Evolutionary conservation across 2,329 filamentous ascomycete genomes (phyloP), one percentile per base, ranked within the genome.

Genomic region (Fusarium longipes): DNA sequence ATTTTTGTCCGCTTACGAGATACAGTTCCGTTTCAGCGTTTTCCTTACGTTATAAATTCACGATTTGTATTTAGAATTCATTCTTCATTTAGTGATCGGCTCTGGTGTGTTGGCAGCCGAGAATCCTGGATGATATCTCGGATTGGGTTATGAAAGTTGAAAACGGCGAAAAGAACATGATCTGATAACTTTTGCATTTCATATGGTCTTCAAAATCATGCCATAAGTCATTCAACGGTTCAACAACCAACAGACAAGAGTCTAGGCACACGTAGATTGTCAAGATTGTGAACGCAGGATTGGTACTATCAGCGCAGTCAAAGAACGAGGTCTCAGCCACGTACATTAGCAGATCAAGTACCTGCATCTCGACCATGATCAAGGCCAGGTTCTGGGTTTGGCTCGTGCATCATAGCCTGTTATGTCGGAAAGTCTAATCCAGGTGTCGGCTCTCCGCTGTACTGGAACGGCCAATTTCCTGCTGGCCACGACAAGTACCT

Each of bases 1-100:
- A 9, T 11, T n/a, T 3, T 6, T 2, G 5, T 17, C 8, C 20
- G 8, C 6, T 2, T 15, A 15, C 20, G 10, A 8, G 3, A 15
- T 5, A 17, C 8, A 5, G 15, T 4, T 17, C 1, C 14, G 7
- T 24, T 20, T 17, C 14, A 10, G 14, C 8, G n/a, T n/a, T n/a
- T n/a, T n/a, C n/a, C n/a, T n/a, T n/a, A n/a, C n/a, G n/a, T n/a
- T n/a, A n/a, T n/a, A n/a, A n/a, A n/a, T n/a, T n/a, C n/a, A n/a
- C n/a, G n/a, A n/a, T n/a, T n/a, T n/a, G n/a, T 5, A 40, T 17
- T 4, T 40, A 22, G 22, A 12, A 10, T 17, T 18, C 2, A 12
- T 8, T 18, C 22, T 9, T 6, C 4, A 18, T 15, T 7, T n/a
- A 2, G 30, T 5, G 5, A 10, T 35, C 17, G 22, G 30, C 6